phyloP scores from a whole-genome alignment of 1,284 basidiomycete species.

The Melanopsichium pennsylvanicum region DNA sequence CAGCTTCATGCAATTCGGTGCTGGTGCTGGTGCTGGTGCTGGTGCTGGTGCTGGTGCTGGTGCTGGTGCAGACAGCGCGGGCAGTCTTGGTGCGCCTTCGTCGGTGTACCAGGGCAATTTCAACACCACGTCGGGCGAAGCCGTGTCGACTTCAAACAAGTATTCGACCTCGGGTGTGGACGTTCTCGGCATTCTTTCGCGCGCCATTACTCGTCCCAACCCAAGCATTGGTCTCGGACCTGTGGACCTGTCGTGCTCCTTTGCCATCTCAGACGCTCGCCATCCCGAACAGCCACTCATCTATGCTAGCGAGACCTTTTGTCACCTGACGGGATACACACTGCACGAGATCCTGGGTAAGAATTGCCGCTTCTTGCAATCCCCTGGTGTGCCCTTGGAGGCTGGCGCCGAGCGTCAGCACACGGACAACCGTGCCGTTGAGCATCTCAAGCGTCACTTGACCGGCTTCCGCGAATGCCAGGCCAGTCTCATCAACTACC shows the following conservation, averaged over 20 bases:
- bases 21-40: not conserved
- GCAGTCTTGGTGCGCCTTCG: slow-evolving; percentile 3
- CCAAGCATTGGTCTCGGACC: slow-evolving; percentile 84
- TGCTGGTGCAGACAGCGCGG: not conserved
- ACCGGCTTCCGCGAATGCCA: slow-evolving; percentile 72
- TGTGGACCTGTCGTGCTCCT: slow-evolving; percentile 87
- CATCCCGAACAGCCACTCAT: slow-evolving; percentile 84
- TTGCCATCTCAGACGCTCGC: slow-evolving; percentile 84
- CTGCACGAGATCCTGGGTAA: slow-evolving; percentile 68
- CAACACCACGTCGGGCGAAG: slow-evolving; percentile 29
- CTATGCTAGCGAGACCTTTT: slow-evolving; percentile 84
- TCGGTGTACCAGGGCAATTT: slow-evolving; percentile 35
- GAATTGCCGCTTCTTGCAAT: slow-evolving; percentile 71
- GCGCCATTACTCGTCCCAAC: slow-evolving; percentile 78
- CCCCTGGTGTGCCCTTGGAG: slow-evolving; percentile 74
- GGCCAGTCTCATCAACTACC: slow-evolving; percentile 84
- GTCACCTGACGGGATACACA: slow-evolving; percentile 81
- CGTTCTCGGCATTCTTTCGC: slow-evolving; percentile 79
- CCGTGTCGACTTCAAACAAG: slow-evolving; percentile 59
- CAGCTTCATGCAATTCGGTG: slow-evolving; percentile 12
- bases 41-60: not conserved
- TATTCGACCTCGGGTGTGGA: slow-evolving; percentile 92
- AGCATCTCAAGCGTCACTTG: slow-evolving; percentile 63
- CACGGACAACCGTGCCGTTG: slow-evolving; percentile 76
- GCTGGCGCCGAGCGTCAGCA: slow-evolving; percentile 75